phyloP scores from a whole-genome alignment of 805 yeast species.

The Debaryomyces prosopidis region DNA sequence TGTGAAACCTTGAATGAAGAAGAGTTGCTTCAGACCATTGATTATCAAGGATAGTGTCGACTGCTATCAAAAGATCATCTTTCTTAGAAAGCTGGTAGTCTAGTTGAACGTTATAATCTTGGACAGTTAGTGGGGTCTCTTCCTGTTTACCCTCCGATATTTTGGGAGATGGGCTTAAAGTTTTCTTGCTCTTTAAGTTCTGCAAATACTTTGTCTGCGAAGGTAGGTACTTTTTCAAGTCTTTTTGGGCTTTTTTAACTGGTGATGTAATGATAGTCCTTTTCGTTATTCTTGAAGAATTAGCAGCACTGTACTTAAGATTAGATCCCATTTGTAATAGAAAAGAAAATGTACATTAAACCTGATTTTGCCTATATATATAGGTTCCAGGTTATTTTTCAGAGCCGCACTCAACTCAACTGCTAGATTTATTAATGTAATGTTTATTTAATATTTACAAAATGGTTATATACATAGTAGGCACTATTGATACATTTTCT shows the following conservation, averaged over 20 bases:
- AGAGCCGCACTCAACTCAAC: neutral
- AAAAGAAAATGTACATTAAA: too few species aligned
- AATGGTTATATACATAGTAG: neutral
- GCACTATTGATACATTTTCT: neutral
- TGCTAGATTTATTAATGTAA: neutral
- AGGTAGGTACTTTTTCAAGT: constrained; percentile 24
- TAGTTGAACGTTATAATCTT: constrained; percentile 39
- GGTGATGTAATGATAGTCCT: constrained; percentile 22
- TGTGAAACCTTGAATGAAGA: constrained; percentile 25
- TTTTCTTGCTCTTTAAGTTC: constrained; percentile 10
- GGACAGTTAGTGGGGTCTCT: constrained; percentile 17
- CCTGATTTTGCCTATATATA: too few species aligned
- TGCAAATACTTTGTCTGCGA: constrained; percentile 24
- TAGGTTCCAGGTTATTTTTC: too few species aligned
- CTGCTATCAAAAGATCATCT: constrained; percentile 31
- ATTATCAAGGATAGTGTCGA: constrained; percentile 31
- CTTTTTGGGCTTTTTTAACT: constrained; percentile 23
- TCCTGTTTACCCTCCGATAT: constrained; percentile 2
- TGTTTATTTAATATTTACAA: neutral
- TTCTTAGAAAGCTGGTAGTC: constrained; percentile 35
- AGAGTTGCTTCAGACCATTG: constrained; percentile 39
- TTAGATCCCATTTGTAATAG: constrained; percentile 16
- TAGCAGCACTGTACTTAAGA: constrained; percentile 40
- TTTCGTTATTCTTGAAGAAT: constrained; percentile 32
- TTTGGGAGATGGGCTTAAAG: neutral